Base-by-base conservation (phyloP, 2,329 filamentous ascomycete genomes). In the Aspergillus sp. region DNA sequence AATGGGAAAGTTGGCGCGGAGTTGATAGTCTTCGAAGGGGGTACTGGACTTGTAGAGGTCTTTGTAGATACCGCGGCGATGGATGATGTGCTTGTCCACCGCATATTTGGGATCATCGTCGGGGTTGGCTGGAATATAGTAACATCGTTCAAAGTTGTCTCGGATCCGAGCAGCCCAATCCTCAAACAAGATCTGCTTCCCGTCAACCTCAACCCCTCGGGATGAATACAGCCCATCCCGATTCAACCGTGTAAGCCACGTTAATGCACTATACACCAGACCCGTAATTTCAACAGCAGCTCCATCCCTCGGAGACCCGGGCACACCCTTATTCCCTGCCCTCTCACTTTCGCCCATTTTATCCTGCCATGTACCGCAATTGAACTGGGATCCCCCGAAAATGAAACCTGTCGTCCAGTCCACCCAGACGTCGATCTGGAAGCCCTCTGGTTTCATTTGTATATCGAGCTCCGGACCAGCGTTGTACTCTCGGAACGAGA, bases 321-420 rank as follows among this genome's bases (percentile, higher is more conserved):
- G 94, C 19, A 95, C 75, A 43, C 93, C 94, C 72, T 96, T 97
- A 61, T 83, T 95, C 48, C 86, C 85, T 10, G 94, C 93, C 51
- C 83, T 86, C 53, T 86, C 82, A 52, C 89, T 95, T 67, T 98
- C 93, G n/a, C 93, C 93, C 93, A 98, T 98, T 78, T 98, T 98
- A 75, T 98, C 93, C 89, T 96, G 96, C 93, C 93, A 98, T 1
- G 93, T 98, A 44, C 93, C 93, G 59, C 94, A 98, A 68, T 98
- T 98, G 69, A 73, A 78, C 62, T 96, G 90, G 61, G 88, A 97
- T 32, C 94, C 93, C 47, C 94, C 93, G 60, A 94, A 95, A 48
- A 98, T 83, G 52, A 98, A 79, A 26, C 93, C 94, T 4, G 82
- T 93, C 30, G 79, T 73, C 91, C 91, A 97, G 64, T 98, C 91